Conservation (phyloP, 306 rosid species). For the Oemleria cerasiformis region DNA sequence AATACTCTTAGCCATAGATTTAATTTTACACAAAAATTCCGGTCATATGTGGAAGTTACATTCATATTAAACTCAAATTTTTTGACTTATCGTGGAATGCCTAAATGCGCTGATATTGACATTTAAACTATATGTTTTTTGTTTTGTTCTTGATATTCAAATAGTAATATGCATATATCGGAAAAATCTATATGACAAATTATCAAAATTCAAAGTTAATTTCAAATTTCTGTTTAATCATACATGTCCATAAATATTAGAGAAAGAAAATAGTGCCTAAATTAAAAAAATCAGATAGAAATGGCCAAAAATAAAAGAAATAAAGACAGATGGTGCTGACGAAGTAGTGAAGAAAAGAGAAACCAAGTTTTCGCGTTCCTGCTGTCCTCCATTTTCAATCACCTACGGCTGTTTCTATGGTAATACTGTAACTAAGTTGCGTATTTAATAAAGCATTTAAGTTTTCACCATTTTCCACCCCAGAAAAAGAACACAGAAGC, state of each 20-base stretch:
- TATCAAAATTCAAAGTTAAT: background rate
- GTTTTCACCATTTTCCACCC: background rate
- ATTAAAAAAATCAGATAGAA: background rate
- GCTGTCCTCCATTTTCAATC: constrained; percentile 10
- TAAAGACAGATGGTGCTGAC: background rate
- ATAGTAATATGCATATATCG: no score
- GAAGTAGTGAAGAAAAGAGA: background rate
- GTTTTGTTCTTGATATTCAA: no score
- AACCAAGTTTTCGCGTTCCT: constrained; percentile 1
- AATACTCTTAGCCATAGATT: no score
- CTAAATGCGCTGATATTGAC: no score
- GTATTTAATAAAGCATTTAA: background rate
- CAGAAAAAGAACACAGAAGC: background rate
- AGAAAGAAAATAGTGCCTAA: background rate
- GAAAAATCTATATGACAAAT: background rate
- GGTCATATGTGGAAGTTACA: no score
- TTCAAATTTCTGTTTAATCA: no score
- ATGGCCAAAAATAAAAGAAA: background rate
- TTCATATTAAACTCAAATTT: no score
- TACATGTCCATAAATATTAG: no score
- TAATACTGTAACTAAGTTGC: no score
- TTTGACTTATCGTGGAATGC: no score
- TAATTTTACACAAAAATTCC: no score
- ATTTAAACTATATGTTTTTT: no score
- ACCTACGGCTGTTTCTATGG: background rate